A percentile compares a stretch with the other conserved stretches of the same genome.
phyloP scores from a whole-genome alignment of 257 asterid species.

The Prunella vulgaris region DNA sequence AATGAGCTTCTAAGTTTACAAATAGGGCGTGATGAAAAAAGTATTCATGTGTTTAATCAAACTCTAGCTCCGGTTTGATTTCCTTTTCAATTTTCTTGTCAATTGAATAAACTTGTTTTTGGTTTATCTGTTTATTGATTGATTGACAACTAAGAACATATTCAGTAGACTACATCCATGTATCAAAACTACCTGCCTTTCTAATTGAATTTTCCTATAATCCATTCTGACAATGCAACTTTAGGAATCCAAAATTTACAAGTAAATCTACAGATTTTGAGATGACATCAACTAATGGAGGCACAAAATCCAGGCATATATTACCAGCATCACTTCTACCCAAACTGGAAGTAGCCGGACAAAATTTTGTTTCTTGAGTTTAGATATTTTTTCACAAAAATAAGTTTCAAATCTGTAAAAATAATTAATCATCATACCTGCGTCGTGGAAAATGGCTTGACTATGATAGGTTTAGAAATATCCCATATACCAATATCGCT shows the following conservation, averaged over 20 bases:
- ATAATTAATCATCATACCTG: conserved; percentile 42
- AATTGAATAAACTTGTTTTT: too few species aligned
- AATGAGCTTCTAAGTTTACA: too few species aligned
- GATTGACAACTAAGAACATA: too few species aligned
- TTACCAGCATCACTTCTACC: background rate
- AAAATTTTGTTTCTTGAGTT: background rate
- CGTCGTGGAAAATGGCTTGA: conserved; percentile 82
- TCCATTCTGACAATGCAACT: background rate
- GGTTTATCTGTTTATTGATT: too few species aligned
- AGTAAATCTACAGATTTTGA: background rate
- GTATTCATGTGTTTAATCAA: too few species aligned
- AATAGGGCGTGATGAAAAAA: too few species aligned
- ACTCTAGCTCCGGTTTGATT: too few species aligned
- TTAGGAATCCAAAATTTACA: background rate
- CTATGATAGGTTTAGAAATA: conserved; percentile 62
- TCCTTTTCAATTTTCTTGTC: too few species aligned
- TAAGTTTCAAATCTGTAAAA: conserved; percentile 7
- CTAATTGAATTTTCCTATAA: background rate
- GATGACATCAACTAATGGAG: background rate
- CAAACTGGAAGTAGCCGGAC: background rate
- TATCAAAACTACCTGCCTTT: background rate
- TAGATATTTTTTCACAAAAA: background rate
- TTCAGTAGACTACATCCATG: too few species aligned
- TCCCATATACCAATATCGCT: conserved; percentile 97
- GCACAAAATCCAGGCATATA: background rate